Conservation (phyloP, 2,329 filamentous ascomycete genomes). For the Raffaelea albimanens region DNA sequence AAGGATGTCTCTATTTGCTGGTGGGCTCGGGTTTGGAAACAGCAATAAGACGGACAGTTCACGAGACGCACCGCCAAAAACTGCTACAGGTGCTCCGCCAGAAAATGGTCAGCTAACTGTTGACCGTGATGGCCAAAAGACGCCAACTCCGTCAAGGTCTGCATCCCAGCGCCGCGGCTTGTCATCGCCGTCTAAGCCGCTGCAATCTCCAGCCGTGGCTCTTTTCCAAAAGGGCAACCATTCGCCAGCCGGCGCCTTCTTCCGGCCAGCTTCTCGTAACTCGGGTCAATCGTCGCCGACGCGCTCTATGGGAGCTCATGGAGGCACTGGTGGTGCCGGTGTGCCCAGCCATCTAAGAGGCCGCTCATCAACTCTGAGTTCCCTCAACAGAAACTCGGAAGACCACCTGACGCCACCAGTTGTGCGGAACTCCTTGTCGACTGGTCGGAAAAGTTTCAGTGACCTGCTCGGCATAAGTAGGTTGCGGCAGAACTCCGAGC, state of each 20-base stretch:
- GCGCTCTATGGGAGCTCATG: conserved; percentile 15
- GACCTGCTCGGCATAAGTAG: conserved; percentile 74
- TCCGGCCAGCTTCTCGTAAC: conserved; percentile 36
- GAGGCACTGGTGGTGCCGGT: conserved; percentile 18
- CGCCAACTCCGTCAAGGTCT: conserved; percentile 21
- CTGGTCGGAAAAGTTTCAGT: conserved; percentile 80
- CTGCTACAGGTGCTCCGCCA: too few species aligned
- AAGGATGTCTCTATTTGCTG: not conserved
- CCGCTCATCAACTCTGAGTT: conserved; percentile 85
- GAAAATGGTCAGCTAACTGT: too few species aligned
- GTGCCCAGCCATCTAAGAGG: conserved; percentile 53
- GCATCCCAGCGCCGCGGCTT: conserved; percentile 17
- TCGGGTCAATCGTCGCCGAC: conserved; percentile 61
- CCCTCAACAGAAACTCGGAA: conserved; percentile 63
- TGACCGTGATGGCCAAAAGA: conserved; percentile 14
- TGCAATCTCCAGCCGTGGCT: conserved; percentile 23
- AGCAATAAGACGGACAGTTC: too few species aligned
- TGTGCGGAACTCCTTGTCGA: conserved; percentile 68
- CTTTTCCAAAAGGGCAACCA: conserved; percentile 24
- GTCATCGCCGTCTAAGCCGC: conserved; percentile 18
- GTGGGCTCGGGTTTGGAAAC: conserved; percentile 5
- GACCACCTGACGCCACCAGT: conserved; percentile 58
- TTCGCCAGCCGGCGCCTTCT: conserved; percentile 40
- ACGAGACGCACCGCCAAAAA: too few species aligned
- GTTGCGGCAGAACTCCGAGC: conserved; percentile 73